Conservation (phyloP, 2,329 filamentous ascomycete genomes). For the Dactylellina sp. region DNA sequence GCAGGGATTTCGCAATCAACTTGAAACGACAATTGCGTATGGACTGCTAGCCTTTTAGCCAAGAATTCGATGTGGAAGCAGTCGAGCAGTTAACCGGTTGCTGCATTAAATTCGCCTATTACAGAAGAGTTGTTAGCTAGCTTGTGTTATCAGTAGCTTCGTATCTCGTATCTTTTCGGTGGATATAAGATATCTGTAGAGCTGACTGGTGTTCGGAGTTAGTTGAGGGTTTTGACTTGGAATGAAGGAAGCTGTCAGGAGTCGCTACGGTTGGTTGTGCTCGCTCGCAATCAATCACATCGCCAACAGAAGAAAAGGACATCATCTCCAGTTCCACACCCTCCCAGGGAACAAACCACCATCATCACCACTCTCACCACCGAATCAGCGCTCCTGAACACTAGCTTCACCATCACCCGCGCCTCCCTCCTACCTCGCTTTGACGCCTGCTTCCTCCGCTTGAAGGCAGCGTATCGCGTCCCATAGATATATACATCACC, state of each 20-base stretch:
- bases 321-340: constrained; percentile 14
- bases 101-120: constrained; percentile 19
- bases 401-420: constrained; percentile 4
- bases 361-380: constrained; percentile 7
- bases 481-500: constrained; percentile 11
- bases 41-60: constrained; percentile 2
- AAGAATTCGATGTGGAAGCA: constrained; percentile 11
- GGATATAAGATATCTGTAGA: background rate
- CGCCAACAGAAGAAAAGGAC: constrained; percentile 33
- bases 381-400: background rate
- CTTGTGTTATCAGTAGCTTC: background rate
- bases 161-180: constrained; percentile 4
- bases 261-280: background rate
- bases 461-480: constrained; percentile 15
- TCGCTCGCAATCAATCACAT: constrained; percentile 26
- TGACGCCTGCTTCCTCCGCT: background rate
- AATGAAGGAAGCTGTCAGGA: constrained; percentile 47
- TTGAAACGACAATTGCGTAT: constrained; percentile 54
- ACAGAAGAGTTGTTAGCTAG: background rate
- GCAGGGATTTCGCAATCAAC: constrained; percentile 37
- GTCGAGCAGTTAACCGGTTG: background rate
- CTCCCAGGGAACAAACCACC: constrained; percentile 27
- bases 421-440: background rate
- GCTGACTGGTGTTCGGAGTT: background rate
- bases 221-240: constrained; percentile 7